Percentiles rank a stretch among this genome's conserved stretches.
Evolutionary conservation across 2,329 filamentous ascomycete species (phyloP).

Genomic region (Fusarium incarnatum): DNA sequence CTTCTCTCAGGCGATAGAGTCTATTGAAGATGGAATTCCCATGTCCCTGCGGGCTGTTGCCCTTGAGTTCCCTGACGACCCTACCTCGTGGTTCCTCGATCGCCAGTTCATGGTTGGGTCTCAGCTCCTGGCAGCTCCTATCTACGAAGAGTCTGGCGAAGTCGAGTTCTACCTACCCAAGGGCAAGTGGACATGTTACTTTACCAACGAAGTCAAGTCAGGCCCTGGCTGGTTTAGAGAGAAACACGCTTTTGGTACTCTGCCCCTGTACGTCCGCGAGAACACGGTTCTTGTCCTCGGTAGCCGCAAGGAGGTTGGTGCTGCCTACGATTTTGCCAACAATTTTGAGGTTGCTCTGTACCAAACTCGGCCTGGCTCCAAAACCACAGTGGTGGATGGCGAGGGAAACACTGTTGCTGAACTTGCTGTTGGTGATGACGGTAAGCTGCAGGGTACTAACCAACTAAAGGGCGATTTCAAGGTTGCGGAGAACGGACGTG

Average conservation of each 20-base stretch:
- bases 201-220: slow-evolving; percentile 61
- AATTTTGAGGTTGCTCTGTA: slow-evolving; percentile 63
- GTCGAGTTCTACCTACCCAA: slow-evolving; percentile 74
- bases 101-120: slow-evolving; percentile 80
- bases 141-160: slow-evolving; percentile 71
- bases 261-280: slow-evolving; percentile 70
- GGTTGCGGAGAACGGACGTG: slow-evolving; percentile 40
- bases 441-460: slow-evolving; percentile 54
- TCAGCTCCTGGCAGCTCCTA: slow-evolving; percentile 71
- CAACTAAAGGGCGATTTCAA: slow-evolving; percentile 54
- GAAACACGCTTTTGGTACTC: slow-evolving; percentile 67
- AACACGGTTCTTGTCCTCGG: slow-evolving; percentile 62
- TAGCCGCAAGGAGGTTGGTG: slow-evolving; percentile 53
- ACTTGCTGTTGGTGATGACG: slow-evolving; percentile 55
- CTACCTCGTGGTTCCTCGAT: slow-evolving; percentile 75
- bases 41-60: slow-evolving; percentile 73
- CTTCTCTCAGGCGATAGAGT: slow-evolving; percentile 57
- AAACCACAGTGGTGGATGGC: slow-evolving; percentile 56
- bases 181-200: slow-evolving; percentile 61
- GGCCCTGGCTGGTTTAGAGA: slow-evolving; percentile 70
- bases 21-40: slow-evolving; percentile 65
- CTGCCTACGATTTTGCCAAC: slow-evolving; percentile 61
- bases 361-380: slow-evolving; percentile 55
- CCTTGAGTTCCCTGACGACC: slow-evolving; percentile 77
- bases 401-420: slow-evolving; percentile 56